Conservation (phyloP, 305 asterid genomes). For the Plantago coronopus region DNA sequence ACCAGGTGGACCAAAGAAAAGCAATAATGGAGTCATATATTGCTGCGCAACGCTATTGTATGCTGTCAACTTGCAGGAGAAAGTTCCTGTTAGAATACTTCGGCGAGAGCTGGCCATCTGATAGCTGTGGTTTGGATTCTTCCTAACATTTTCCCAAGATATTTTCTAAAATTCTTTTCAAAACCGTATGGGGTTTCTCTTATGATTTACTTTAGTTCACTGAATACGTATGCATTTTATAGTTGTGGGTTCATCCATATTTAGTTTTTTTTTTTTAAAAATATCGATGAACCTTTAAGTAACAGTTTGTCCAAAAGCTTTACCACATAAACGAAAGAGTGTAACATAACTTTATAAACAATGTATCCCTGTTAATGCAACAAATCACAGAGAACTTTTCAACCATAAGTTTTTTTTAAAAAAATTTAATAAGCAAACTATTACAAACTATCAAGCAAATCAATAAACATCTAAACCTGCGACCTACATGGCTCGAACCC, state of each 20-base stretch:
- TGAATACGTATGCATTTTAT: neutral
- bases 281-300: too few species aligned
- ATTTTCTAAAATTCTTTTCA: slow-evolving; percentile 7
- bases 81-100: slow-evolving; percentile 80
- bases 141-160: slow-evolving; percentile 21
- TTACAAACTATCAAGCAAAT: too few species aligned
- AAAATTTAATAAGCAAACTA: too few species aligned
- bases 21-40: slow-evolving; percentile 74
- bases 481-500: too few species aligned
- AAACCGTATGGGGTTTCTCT: slow-evolving; percentile 5
- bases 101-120: slow-evolving; percentile 54
- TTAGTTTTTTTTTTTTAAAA: too few species aligned
- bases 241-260: too few species aligned
- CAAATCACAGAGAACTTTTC: neutral
- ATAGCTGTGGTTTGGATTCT: slow-evolving; percentile 58
- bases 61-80: slow-evolving; percentile 86
- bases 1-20: slow-evolving; percentile 74
- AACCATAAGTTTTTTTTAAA: slow-evolving; percentile 1
- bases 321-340: too few species aligned
- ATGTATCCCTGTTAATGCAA: too few species aligned
- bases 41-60: slow-evolving; percentile 80
- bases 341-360: too few species aligned
- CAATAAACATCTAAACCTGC: too few species aligned
- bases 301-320: too few species aligned
- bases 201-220: slow-evolving; percentile 6